These are phyloP conservation scores for Starmerella apis DNA, from an alignment of 805 yeast species.

Conservation along the genomic window DNA sequence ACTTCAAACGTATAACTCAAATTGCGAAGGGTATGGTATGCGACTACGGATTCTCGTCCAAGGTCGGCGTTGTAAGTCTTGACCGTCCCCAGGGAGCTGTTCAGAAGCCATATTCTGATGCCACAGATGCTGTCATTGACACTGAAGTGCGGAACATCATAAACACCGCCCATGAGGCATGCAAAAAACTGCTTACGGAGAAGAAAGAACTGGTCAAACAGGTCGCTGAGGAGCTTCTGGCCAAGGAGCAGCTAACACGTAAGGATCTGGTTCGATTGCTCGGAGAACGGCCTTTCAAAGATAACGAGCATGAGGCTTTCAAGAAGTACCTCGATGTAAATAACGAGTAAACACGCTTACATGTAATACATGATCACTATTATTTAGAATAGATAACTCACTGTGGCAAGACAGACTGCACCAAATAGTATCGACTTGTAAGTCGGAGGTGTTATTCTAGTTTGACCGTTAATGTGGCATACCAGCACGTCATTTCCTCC, in stretches of 20 bases:
- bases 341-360: neutral
- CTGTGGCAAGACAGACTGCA: neutral
- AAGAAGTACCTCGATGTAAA: slow-evolving; percentile 62
- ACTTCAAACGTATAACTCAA: slow-evolving; percentile 79
- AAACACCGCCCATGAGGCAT: slow-evolving; percentile 51
- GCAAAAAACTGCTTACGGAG: slow-evolving; percentile 47
- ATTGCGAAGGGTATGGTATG: slow-evolving; percentile 88
- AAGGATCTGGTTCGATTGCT: slow-evolving; percentile 67
- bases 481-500: neutral
- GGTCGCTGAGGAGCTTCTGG: slow-evolving; percentile 63
- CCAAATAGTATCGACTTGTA: neutral
- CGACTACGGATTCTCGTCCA: slow-evolving; percentile 75
- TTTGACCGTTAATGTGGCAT: neutral
- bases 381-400: neutral
- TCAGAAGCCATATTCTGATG: slow-evolving; percentile 58
- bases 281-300: slow-evolving; percentile 70
- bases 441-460: neutral
- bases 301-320: slow-evolving; percentile 67
- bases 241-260: slow-evolving; percentile 70
- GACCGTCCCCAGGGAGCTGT: slow-evolving; percentile 42
- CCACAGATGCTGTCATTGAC: slow-evolving; percentile 59
- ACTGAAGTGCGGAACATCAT: slow-evolving; percentile 58
- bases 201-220: slow-evolving; percentile 51
- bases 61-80: slow-evolving; percentile 57
- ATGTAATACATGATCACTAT: neutral